Evolutionary conservation across 306 rosid genomes (phyloP).

Genomic region (Macrotyloma uniflorum): DNA sequence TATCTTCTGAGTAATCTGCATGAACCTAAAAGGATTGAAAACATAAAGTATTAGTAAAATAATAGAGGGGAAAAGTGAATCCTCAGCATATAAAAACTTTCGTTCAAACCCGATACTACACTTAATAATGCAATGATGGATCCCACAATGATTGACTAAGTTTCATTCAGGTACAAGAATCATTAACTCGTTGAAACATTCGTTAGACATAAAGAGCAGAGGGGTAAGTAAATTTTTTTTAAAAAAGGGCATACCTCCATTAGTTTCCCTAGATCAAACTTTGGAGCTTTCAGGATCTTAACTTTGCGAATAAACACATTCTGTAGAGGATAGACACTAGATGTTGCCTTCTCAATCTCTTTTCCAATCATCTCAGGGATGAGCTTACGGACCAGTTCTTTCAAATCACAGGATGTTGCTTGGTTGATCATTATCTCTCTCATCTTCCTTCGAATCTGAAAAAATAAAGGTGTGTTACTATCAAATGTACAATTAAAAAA

Average conservation of each 20-base stretch:
- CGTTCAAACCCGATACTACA: too few species aligned
- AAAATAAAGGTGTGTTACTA: neutral
- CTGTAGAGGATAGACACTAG: conserved; percentile 80
- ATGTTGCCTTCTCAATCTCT: conserved; percentile 85
- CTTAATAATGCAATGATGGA: too few species aligned
- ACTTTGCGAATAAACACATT: conserved; percentile 89
- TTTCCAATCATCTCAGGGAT: conserved; percentile 91
- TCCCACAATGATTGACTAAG: too few species aligned
- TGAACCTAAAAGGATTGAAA: conserved; percentile 58
- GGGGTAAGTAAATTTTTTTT: neutral
- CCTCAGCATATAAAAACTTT: too few species aligned
- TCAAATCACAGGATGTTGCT: conserved; percentile 79
- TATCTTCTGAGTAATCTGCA: conserved; percentile 79
- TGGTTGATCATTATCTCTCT: conserved; percentile 81
- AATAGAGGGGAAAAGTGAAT: too few species aligned
- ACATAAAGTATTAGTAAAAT: neutral
- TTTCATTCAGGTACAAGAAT: too few species aligned
- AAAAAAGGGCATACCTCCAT: conserved; percentile 69
- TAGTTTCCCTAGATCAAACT: conserved; percentile 88
- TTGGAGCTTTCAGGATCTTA: conserved; percentile 93
- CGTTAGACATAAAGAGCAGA: neutral
- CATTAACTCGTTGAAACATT: too few species aligned
- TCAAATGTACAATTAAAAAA: neutral
- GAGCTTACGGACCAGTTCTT: conserved; percentile 86
- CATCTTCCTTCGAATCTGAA: conserved; percentile 93